Base-by-base conservation (phyloP, 306 rosid genomes). In the Trifolium repens region DNA sequence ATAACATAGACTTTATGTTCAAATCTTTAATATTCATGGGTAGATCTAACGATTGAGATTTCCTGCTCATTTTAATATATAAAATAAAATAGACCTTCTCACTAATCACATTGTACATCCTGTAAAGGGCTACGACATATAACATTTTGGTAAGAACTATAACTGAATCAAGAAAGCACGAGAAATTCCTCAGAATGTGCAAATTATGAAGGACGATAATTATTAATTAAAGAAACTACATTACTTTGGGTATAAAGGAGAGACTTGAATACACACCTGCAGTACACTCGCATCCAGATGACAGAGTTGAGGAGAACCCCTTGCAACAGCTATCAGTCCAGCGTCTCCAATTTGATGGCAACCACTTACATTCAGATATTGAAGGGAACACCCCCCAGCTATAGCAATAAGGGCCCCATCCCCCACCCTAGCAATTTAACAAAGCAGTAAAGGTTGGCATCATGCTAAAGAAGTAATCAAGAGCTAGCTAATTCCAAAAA, bases 341-440 rank as follows among this genome's bases (percentile, higher is more conserved):
- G 86, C 91, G 83, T 94, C 96, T 39, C 96, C 96, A 22, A 94
- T 89, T 72, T 88, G 93, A 72, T 90, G 96, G 88, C 98, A 94
- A 76, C 97, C 98, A 71, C 98, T 94, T 67, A 94, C 96, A 75
- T 94, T 94, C 69, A 94, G 87, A 82, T 84, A 73, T 16, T 89
- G 89, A 64, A 94, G 91, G 66, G 91, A 88, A 87, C 91, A 85
- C 27, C 97, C 91, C 71, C 76, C 79, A 70, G 96, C 93, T 81
- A 94, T 71, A 77, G 97, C 87, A 71, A 89, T 84, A 77, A 94
- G 96, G 63, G 96, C 98, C 78, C 65, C 96, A 81, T 94, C 93
- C 9, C 97, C 98, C 44, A 94, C 96, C 90, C 98, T 94, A 72
- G 64, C 54, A 71, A 78, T 73, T 69, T 60, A 67, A 52, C 12